Evolutionary conservation across 768 basidiomycete species (phyloP), one percentile per base, ranked within the genome.

Genomic region (Pleurotus sapidus): DNA sequence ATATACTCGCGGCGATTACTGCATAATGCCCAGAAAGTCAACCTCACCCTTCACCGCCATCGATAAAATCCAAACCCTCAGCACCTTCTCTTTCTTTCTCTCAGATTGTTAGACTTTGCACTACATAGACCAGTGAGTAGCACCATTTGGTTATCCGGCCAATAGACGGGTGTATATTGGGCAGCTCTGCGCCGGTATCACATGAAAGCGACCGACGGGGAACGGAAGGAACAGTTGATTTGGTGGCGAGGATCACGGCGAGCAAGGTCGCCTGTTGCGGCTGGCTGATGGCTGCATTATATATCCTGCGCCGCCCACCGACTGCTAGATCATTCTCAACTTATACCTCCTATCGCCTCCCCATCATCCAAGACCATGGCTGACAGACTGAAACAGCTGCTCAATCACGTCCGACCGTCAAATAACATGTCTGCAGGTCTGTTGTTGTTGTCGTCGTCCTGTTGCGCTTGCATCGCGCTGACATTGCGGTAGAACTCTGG

Each of bases 401-500:
- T 77, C 54, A 73, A 74, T 57, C 88, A 91, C 65, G 66, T 89
- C 27, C 66, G 64, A 59, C 62, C 65, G 62, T 68, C 58, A 50
- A 37, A 30, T 40, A 74, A 60, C 25, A 49, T 49, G 47, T 75
- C 77, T 24, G 78, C 77, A 70, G 86, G 87, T 86, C 68, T 56
- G 81, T 66, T 37, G 12, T 42, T 56, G 81, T 66, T 38, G 20
- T 42, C 50, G 7, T 18, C 40, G 47, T 49, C 17, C 37, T 4
- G 25, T 56, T n/a, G 50, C 40, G 24, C 30, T 51, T 27, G 51
- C 34, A 49, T 55, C 55, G 57, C 48, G 62, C 57, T 60, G 51
- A 55, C 48, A 57, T 48, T 47, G 40, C 43, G 17, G 49, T 70
- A 92, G 90, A 91, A 77, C 68, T 74, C 49, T 94, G 91, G 91